Base-by-base conservation (phyloP, 306 rosid species). In the Adenanthera pavonina region DNA sequence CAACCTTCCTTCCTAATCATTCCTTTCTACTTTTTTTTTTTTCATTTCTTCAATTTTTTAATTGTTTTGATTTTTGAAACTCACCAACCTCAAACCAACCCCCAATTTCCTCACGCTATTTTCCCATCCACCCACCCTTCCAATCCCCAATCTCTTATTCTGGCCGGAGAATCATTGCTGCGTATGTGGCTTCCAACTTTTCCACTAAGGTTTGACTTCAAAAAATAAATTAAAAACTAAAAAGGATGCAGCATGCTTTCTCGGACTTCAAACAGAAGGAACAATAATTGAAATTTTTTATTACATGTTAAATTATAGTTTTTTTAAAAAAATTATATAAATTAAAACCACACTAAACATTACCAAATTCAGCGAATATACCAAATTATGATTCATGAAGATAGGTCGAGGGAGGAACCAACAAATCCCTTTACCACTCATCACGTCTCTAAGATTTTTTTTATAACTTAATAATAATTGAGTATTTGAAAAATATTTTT, bases 1-100 rank as follows among this genome's bases (percentile, higher is more conserved):
- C 67, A 60, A 60, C 67, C 16, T 4, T 4, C 17, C 12, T 20
- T 57, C 0, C 64, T 57, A 25, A 25, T 57, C 20, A 16, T 5
- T 52, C 59, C 5, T 16, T 52, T 52, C 8, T 52, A 5, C 2
- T 2, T 3, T 51, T 51, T 51, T 51, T 3, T 13, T 14, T 14
- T 15, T 51, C 0, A 51, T 53, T 17, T 53, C 3, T 51, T 51
- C 0, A 14, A 14, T 10, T 33, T 61, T 34, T 10, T 20, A 30
- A 30, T 10, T 20, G 13, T 25, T 25, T 25, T 25, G 30, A 25
- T 25, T 8, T 70, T 47, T 30, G 5, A 33, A 20, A 6, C 60
- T 72, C 47, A 72, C 60, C 61, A 49, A 49, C 76, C 76, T 16
- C 61, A 25, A 11, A 49, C 46, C 33, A 72, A 72, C 36, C 17